phyloP scores from a whole-genome alignment of 306 rosid genomes.

The Fragaria iinumae region DNA sequence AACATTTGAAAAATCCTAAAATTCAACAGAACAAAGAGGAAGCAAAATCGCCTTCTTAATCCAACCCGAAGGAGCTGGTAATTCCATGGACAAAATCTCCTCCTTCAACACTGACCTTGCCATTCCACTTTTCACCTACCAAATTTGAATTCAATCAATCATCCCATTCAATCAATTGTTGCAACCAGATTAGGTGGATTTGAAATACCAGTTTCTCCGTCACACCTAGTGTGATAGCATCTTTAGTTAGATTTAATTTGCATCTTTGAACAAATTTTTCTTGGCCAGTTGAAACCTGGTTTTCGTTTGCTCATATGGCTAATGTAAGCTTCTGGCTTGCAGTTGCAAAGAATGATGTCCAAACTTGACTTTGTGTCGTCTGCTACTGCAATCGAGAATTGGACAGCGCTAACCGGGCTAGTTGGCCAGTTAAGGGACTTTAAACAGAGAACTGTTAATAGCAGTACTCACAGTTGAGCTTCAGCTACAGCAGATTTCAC shows the following conservation, averaged over 20 bases:
- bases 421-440: constrained; percentile 73
- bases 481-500: constrained; percentile 20
- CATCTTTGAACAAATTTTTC: neutral
- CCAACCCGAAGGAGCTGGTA: constrained; percentile 98
- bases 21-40: neutral
- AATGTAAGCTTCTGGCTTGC: constrained; percentile 23
- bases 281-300: neutral
- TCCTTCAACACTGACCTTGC: constrained; percentile 66
- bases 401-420: constrained; percentile 82
- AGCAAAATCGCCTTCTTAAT: constrained; percentile 59
- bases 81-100: constrained; percentile 79
- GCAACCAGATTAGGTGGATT: neutral
- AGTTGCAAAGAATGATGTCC: constrained; percentile 78
- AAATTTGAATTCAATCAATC: constrained; percentile 18
- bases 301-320: neutral
- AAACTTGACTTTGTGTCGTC: constrained; percentile 80
- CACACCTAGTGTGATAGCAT: neutral
- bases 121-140: constrained; percentile 60
- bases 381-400: constrained; percentile 82
- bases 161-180: neutral
- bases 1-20: constrained; percentile 8
- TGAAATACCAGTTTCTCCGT: neutral
- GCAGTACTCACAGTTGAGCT: neutral
- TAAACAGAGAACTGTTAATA: constrained; percentile 18
- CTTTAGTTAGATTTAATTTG: neutral